Conservation (phyloP, 345 rosid genomes). For the Sisymbrium altissimum region DNA sequence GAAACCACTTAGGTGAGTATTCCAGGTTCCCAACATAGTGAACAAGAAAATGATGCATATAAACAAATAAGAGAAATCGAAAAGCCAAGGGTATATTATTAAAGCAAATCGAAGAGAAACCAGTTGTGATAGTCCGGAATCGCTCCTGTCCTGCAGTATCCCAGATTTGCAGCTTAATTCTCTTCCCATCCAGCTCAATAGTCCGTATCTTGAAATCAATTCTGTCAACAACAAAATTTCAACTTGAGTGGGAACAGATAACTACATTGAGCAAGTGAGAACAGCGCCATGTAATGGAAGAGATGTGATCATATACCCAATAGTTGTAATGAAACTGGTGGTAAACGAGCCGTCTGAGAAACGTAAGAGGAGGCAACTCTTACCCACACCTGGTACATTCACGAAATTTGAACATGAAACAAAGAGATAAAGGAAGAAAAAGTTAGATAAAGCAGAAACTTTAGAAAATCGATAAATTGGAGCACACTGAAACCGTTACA, state of each 20-base stretch:
- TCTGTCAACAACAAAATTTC: slow-evolving; percentile 35
- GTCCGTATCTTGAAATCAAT: slow-evolving; percentile 98
- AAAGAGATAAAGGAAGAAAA: not conserved
- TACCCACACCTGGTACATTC: slow-evolving; percentile 76
- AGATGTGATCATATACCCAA: slow-evolving; percentile 52
- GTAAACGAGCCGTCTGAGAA: slow-evolving; percentile 97
- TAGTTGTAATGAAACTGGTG: slow-evolving; percentile 91
- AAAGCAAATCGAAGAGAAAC: slow-evolving; percentile 31
- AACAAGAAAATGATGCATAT: not conserved
- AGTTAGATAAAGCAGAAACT: not conserved
- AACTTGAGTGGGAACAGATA: not conserved
- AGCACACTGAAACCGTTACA: not conserved
- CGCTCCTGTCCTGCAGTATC: slow-evolving; percentile 52
- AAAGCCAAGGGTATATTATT: not conserved
- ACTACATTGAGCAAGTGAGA: not conserved
- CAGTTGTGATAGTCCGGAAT: slow-evolving; percentile 68
- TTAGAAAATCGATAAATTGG: not conserved
- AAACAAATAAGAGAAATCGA: not conserved
- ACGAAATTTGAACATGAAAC: too few relatives aligned
- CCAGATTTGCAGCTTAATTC: slow-evolving; percentile 96
- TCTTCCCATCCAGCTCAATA: slow-evolving; percentile 89
- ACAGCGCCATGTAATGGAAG: not conserved
- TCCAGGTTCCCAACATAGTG: not conserved
- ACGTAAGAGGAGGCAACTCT: slow-evolving; percentile 91
- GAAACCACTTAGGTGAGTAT: not conserved